These are phyloP conservation scores for Aspergillus quadrilineatus DNA, from an alignment of 2,329 filamentous ascomycete species.

Conservation along the genomic window DNA sequence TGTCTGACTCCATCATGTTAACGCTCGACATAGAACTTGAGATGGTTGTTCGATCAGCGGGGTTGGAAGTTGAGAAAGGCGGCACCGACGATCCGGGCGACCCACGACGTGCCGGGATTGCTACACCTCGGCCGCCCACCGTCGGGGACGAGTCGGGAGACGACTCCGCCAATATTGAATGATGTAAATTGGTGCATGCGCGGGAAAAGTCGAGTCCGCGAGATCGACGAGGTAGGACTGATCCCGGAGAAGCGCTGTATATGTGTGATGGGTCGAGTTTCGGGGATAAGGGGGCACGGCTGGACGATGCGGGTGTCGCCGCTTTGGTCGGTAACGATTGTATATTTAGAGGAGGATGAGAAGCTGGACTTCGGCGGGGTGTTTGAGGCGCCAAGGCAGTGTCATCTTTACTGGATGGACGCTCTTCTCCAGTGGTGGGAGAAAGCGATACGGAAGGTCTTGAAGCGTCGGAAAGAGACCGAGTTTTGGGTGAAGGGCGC, in stretches of 20 bases:
- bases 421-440: conserved; percentile 55
- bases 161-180: conserved; percentile 88
- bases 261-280: conserved; percentile 81
- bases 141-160: conserved; percentile 90
- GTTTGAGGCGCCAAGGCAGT: conserved; percentile 65
- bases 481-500: conserved; percentile 50
- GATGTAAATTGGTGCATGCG: conserved; percentile 89
- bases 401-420: conserved; percentile 66
- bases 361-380: conserved; percentile 66
- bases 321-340: conserved; percentile 61
- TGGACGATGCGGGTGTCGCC: conserved; percentile 52
- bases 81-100: conserved; percentile 63
- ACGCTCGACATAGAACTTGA: conserved; percentile 81
- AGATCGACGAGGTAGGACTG: conserved; percentile 83
- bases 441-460: conserved; percentile 59
- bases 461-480: conserved; percentile 67
- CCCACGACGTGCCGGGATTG: conserved; percentile 57
- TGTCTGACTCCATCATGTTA: conserved; percentile 76
- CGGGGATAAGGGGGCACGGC: conserved; percentile 71
- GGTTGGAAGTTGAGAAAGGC: conserved; percentile 69
- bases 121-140: conserved; percentile 66
- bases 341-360: conserved; percentile 70
- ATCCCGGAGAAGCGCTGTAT: conserved; percentile 76
- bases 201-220: conserved; percentile 90
- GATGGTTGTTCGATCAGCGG: conserved; percentile 67